phyloP scores from a whole-genome alignment of 192 early-diverging fungal genomes.

The Diversispora epigaea region DNA sequence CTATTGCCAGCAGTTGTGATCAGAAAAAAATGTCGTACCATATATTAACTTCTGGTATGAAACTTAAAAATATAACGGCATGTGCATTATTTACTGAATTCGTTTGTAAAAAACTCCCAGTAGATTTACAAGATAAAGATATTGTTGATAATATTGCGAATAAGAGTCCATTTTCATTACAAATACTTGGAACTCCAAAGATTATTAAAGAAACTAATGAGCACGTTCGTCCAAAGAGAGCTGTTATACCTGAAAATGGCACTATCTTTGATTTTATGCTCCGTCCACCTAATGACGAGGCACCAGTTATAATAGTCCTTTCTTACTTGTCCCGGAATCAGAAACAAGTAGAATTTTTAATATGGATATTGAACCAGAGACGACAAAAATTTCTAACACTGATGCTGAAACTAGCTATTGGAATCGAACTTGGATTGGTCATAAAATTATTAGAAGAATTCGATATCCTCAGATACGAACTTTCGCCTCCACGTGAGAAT shows the following conservation, averaged over 20 bases:
- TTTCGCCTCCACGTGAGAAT: neutral
- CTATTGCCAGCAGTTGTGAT: constrained; percentile 17
- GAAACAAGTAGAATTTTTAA: neutral
- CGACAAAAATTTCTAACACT: too few relatives aligned
- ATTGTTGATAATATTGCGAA: constrained; percentile 25
- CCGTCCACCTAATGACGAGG: neutral
- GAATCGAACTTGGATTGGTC: neutral
- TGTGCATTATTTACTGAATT: constrained; percentile 19
- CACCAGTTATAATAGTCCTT: constrained; percentile 3
- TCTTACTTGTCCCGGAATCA: constrained; percentile 3
- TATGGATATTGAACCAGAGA: neutral
- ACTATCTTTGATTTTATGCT: constrained; percentile 25
- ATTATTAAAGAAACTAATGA: constrained; percentile 8
- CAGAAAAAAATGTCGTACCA: neutral
- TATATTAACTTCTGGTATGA: constrained; percentile 9
- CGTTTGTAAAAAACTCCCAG: constrained; percentile 12
- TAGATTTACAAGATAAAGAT: neutral
- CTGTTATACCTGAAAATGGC: neutral
- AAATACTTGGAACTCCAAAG: constrained; percentile 13
- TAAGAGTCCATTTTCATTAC: constrained; percentile 2
- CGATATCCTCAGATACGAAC: constrained; percentile 1
- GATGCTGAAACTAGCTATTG: neutral
- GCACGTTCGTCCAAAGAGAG: neutral
- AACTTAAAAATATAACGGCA: constrained; percentile 1
- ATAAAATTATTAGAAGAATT: neutral